These are phyloP conservation scores for Candida pseudocylindracea DNA, from an alignment of 1,139 yeast species.

Conservation along the genomic window DNA sequence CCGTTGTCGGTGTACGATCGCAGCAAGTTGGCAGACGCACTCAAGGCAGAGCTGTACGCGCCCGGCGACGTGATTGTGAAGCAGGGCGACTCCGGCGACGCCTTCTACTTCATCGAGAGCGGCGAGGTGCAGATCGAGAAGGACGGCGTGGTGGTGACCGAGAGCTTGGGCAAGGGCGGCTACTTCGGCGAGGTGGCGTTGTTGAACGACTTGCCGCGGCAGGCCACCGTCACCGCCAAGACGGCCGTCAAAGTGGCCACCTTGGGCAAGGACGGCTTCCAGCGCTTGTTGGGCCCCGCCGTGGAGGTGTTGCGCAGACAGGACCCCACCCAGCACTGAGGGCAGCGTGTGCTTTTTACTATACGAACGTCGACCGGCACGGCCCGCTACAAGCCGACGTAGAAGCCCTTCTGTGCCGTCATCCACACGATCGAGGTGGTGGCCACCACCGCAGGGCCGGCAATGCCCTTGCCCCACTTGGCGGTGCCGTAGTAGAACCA, in stretches of 20 bases:
- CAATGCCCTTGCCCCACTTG: conserved; percentile 66
- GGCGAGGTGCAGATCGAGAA: conserved; percentile 62
- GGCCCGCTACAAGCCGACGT: conserved; percentile 7
- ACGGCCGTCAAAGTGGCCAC: conserved; percentile 72
- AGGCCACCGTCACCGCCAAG: conserved; percentile 74
- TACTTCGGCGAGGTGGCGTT: conserved; percentile 94
- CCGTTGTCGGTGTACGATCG: conserved; percentile 63
- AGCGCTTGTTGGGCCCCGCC: conserved; percentile 82
- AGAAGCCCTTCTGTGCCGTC: conserved; percentile 31
- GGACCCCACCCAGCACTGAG: conserved; percentile 33
- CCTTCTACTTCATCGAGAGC: conserved; percentile 72
- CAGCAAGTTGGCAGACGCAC: conserved; percentile 85
- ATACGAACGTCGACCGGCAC: too few relatives aligned
- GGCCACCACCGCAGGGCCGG: conserved; percentile 64
- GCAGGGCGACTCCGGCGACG: conserved; percentile 86
- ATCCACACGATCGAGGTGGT: conserved; percentile 37
- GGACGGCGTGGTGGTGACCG: conserved; percentile 36
- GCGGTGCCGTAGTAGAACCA: conserved; percentile 66
- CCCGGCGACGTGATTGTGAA: conserved; percentile 56
- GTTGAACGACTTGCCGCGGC: conserved; percentile 79
- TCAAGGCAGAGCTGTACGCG: conserved; percentile 53
- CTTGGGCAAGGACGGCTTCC: conserved; percentile 80
- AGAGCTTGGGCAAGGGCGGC: conserved; percentile 44
- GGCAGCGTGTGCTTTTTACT: too few relatives aligned
- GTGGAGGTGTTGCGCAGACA: conserved; percentile 62